Evolutionary conservation across 164 flowering plant genomes (phyloP), one percentile per base, ranked within the genome.

Genomic region (Santalum album): DNA sequence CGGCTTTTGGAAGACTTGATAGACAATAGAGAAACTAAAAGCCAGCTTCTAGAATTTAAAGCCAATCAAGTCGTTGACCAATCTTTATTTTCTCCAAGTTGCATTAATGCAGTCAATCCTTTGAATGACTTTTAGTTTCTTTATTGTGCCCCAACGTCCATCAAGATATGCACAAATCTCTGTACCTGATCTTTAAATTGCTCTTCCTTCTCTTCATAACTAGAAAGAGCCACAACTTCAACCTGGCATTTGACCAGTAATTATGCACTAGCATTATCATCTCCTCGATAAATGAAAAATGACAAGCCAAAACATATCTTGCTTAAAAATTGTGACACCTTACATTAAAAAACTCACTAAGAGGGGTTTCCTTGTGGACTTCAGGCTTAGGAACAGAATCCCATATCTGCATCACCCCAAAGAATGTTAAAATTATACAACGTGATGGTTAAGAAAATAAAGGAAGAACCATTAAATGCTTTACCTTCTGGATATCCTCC

Each of bases 141-240:
- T 2, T 17, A 42, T 42, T 19, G 34, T 44, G 21, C 26, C 38
- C n/a, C n/a, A n/a, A n/a, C n/a, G n/a, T n/a, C n/a, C n/a, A n/a
- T n/a, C n/a, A n/a, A n/a, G n/a, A n/a, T n/a, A n/a, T n/a, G n/a
- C n/a, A 50, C 26, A 50, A 10, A 53, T 2, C 15, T n/a, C 44
- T 25, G 29, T 65, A 92, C 99, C 99, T 94, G 96, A 73, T 90
- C 89, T 76, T 76, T 85, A 57, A 94, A 94, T 58, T 66, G 95
- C 55, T 90, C 97, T 75, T 90, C 99, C 78, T 90, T 94, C 71
- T 87, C 97, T 72, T 94, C 99, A 71, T 63, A 94, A 69, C 97
- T 94, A 51, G 90, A 72, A 49, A 94, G 90, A 68, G 97, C 99
- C 51, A 79, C 87, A 61, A 94, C 99, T 73, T 94, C 87, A 65